Evolutionary conservation across 2,329 filamentous ascomycete genomes (phyloP), one percentile per base, ranked within the genome.

Genomic region (Clonostachys rhizophaga): DNA sequence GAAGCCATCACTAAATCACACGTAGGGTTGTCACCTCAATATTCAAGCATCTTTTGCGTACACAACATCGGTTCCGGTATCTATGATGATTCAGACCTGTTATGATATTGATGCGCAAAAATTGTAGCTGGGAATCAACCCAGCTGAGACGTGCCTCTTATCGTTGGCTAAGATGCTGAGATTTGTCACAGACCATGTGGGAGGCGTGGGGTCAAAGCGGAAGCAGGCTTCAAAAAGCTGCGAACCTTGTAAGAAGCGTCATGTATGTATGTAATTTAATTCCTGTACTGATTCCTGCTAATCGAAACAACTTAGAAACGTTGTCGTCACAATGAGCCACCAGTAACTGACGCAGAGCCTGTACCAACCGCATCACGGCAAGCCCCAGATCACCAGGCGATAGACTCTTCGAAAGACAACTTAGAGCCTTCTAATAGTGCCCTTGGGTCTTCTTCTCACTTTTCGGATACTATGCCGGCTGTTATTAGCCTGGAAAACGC

Each of bases 161-260:
- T 30, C 36, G 12, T 14, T 11, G 11, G 14, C 14, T 39, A n/a
- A 35, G 9, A 52, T 52, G 50, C 47, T 50, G 45, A 49, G 61
- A 40, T 52, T 52, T 42, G 50, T 58, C 13, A 58, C 58, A 34
- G 58, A 58, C 18, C 60, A 60, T 44, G 57, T 61, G 30, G 64
- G 60, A 47, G 53, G 52, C 14, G 40, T 49, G 24, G 49, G 45
- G n/a, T 43, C 49, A 24, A 49, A 49, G 39, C 50, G 50, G 34
- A 52, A 52, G 43, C 43, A 50, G 34, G 47, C 34, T n/a, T 40
- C 44, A 40, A 47, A 48, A 34, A 37, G 42, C 16, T 46, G 49
- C 37, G 42, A 50, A 24, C 14, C 35, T 7, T 50, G 49, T 37
- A 50, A 43, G 44, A 52, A 49, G 43, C 46, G 49, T 39, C 47